phyloP scores from a whole-genome alignment of 495 filamentous ascomycete genomes.

The Halenospora varia region DNA sequence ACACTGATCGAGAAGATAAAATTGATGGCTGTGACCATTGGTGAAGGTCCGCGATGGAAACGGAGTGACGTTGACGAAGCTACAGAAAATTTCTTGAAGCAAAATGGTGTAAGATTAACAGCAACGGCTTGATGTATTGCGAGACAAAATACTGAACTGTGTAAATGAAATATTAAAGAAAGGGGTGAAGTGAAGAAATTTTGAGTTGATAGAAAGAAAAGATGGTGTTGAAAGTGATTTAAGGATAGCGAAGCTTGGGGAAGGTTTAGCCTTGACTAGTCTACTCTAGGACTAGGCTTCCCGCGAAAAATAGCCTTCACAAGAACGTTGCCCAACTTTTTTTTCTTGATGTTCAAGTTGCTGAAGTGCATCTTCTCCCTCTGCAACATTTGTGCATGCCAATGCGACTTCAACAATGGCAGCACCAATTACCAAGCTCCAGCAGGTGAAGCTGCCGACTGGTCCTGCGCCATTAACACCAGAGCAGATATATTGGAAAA shows the following conservation, averaged over 20 bases:
- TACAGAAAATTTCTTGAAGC: conserved; percentile 1
- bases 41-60: conserved; percentile 5
- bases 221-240: neutral
- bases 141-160: neutral
- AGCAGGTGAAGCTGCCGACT: conserved; percentile 75
- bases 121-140: too few species aligned
- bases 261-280: conserved; percentile 8
- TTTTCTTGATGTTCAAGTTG: neutral
- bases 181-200: too few species aligned
- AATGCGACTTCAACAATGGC: conserved; percentile 61
- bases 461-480: conserved; percentile 71
- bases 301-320: conserved; percentile 17
- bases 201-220: too few species aligned
- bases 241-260: neutral
- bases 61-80: neutral
- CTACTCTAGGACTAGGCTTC: neutral
- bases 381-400: neutral
- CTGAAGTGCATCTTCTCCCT: neutral
- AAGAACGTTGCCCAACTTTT: conserved; percentile 3
- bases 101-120: neutral
- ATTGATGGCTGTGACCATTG: neutral
- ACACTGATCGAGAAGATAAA: conserved; percentile 1
- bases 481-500: conserved; percentile 93
- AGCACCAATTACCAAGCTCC: conserved; percentile 76
- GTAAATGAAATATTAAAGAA: neutral